Evolutionary conservation across 2,329 filamentous ascomycete genomes (phyloP).

Genomic region (Cytospora schulzeri): DNA sequence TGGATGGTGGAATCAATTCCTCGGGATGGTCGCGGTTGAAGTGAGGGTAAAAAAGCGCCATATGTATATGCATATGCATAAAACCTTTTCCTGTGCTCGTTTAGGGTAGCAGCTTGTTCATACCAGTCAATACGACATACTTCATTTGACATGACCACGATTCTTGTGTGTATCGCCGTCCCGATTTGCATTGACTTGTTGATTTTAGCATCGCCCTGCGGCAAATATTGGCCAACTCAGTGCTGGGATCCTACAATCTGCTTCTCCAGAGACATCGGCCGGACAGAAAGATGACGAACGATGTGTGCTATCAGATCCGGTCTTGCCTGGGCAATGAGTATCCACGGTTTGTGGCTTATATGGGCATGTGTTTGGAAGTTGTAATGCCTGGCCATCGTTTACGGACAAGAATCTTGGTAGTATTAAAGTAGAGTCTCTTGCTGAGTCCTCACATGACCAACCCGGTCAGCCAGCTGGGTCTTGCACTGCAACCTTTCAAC

Average conservation of each 20-base stretch:
- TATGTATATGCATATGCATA: constrained; percentile 20
- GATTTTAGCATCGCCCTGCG: too few species aligned
- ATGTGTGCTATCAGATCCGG: too few species aligned
- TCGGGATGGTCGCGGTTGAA: constrained; percentile 3
- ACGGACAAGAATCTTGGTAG: not conserved
- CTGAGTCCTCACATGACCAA: too few species aligned
- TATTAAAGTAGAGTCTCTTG: not conserved
- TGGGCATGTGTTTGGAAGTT: not conserved
- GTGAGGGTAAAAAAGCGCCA: constrained; percentile 7
- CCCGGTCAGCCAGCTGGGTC: too few species aligned
- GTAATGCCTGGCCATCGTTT: not conserved
- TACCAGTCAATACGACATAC: constrained; percentile 20
- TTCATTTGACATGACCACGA: constrained; percentile 2
- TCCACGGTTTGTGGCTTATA: not conserved
- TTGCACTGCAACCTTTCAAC: too few species aligned
- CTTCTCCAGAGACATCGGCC: too few species aligned
- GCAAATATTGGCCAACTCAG: too few species aligned
- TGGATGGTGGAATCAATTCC: too few species aligned
- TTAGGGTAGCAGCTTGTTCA: constrained; percentile 12
- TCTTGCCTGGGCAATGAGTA: too few species aligned
- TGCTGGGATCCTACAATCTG: too few species aligned
- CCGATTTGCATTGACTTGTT: not conserved
- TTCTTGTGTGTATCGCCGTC: not conserved
- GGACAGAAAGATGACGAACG: too few species aligned
- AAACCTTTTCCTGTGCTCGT: constrained; percentile 18